Conservation (phyloP, 495 filamentous ascomycete species). For the Lepidopterella palustris region DNA sequence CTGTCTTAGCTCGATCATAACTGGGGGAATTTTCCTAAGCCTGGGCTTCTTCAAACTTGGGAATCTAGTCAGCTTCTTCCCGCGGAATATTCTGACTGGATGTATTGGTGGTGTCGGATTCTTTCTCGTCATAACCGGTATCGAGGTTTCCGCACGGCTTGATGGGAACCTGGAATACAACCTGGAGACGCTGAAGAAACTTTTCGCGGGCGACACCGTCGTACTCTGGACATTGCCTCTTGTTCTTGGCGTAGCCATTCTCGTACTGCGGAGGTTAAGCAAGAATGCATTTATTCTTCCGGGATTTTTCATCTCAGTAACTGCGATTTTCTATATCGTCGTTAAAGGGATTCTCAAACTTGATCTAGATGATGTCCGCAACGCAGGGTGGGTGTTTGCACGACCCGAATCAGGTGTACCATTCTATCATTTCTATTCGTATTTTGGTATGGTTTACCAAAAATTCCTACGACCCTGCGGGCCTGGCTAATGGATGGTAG, state of each 20-base stretch:
- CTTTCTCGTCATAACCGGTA: constrained; percentile 83
- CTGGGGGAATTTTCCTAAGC: constrained; percentile 81
- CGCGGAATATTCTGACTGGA: constrained; percentile 89
- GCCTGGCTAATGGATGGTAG: constrained; percentile 38
- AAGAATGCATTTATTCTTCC: constrained; percentile 78
- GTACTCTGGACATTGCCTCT: constrained; percentile 80
- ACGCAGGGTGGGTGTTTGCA: constrained; percentile 83
- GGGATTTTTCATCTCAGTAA: constrained; percentile 76
- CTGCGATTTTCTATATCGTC: constrained; percentile 73
- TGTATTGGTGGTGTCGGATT: constrained; percentile 98
- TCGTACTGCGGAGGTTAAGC: constrained; percentile 63
- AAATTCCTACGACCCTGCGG: not conserved
- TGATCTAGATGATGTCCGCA: constrained; percentile 54
- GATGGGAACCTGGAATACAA: constrained; percentile 77
- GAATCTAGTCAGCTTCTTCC: constrained; percentile 91
- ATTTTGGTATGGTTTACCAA: constrained; percentile 61
- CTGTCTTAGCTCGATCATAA: constrained; percentile 83
- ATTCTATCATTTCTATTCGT: constrained; percentile 94
- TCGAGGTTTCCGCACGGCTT: constrained; percentile 90
- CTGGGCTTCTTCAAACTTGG: constrained; percentile 83
- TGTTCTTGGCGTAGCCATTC: constrained; percentile 65
- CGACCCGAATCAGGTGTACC: constrained; percentile 76
- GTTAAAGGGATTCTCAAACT: constrained; percentile 59
- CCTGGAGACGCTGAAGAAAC: constrained; percentile 62
- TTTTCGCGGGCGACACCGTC: constrained; percentile 65